Percentiles rank a stretch among this genome's conserved stretches.
phyloP scores from a whole-genome alignment of 2,329 filamentous ascomycete genomes.

The Hymenoscyphus salicellus region DNA sequence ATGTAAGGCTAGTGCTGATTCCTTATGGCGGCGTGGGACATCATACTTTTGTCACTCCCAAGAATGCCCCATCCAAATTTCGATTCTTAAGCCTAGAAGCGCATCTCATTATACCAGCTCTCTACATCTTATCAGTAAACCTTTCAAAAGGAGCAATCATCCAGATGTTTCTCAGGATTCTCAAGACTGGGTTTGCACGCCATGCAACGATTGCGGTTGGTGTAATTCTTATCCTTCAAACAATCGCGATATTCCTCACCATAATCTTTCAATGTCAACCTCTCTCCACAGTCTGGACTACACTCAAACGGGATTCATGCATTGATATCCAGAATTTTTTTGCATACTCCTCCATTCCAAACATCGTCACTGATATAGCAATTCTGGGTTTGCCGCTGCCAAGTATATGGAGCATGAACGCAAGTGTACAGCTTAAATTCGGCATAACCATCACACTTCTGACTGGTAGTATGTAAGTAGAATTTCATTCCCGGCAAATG shows the following conservation, averaged over 20 bases:
- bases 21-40: constrained; percentile 9
- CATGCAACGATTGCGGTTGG: background rate
- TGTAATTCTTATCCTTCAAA: constrained; percentile 4
- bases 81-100: background rate
- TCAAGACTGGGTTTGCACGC: background rate
- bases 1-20: background rate
- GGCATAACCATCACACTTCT: constrained; percentile 5
- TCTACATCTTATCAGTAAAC: constrained; percentile 2
- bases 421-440: background rate
- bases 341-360: constrained; percentile 4
- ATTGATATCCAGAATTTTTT: background rate
- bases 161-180: constrained; percentile 5
- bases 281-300: background rate
- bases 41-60: background rate
- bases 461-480: constrained; percentile 8
- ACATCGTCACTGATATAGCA: constrained; percentile 5
- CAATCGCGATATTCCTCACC: background rate
- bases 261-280: constrained; percentile 4
- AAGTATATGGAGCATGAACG: constrained; percentile 8
- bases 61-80: background rate
- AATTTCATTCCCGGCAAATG: background rate
- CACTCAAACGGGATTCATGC: background rate
- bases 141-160: constrained; percentile 9
- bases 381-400: constrained; percentile 7
- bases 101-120: background rate